Base-by-base conservation (phyloP, 495 filamentous ascomycete species). In the Clavariopsis aquatica region DNA sequence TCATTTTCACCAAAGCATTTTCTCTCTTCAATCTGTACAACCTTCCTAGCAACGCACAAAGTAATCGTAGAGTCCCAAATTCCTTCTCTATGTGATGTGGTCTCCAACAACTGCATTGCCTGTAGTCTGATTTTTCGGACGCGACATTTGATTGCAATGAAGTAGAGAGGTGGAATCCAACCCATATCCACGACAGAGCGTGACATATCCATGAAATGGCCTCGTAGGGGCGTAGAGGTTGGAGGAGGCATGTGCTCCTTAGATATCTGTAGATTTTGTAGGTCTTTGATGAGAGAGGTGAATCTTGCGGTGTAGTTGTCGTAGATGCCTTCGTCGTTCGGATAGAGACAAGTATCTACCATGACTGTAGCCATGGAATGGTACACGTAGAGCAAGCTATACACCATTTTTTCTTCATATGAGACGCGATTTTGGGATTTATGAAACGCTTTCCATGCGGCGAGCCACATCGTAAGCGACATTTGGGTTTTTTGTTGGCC, bases 81-180 rank as follows among this genome's bases (percentile, higher is more conserved):
- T 0, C 80, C 84, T 69, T 87, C 85, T 28, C 79, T 75, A 65
- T 85, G 82, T 5, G 72, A 65, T 7, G 70, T 60, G 0, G 57
- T 47, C 22, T 63, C 54, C 15, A 87, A 64, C 10, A 82, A 63
- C 15, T 54, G 27, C 17, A 85, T 69, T 0, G 83, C 83, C 7
- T 78, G 71, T 3, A 71, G 66, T 43, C 83, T 69, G 28, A 84
- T 71, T 1, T 64, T 66, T 19, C 68, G 75, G n/a, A 79, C 74
- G n/a, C 82, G 83, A 57, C 84, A 87, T 63, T 84, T 84, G n/a
- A 82, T 58, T 0, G 80, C 81, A 0, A 78, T 76, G 69, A 76
- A 83, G 62, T 82, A 85, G 5, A 86, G 64, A 0, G 82, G 80
- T 9, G 79, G 75, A 8, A 84, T 80, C 55, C 62, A 65, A 17